A percentile compares a stretch with the other conserved stretches of the same genome.
Evolutionary conservation across 768 basidiomycete genomes (phyloP).

Genomic region (Termitomyces sp.): DNA sequence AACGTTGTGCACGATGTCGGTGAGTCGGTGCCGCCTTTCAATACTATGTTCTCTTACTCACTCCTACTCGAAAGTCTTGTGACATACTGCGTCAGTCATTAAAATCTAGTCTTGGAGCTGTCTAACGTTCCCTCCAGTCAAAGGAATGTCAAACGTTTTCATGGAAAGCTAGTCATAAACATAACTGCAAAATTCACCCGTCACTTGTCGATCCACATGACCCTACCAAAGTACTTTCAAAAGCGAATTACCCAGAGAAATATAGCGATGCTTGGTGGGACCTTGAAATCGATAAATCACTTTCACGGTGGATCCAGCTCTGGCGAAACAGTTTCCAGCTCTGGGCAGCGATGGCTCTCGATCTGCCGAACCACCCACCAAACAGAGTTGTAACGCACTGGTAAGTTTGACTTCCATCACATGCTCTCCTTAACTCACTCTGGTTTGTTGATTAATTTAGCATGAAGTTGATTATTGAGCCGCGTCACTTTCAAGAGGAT

Average conservation of each 20-base stretch:
- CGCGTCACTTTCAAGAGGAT: constrained; percentile 2
- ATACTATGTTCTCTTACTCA: not conserved
- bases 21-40: not conserved
- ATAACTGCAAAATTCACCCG: constrained; percentile 10
- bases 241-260: constrained; percentile 13
- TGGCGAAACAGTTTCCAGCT: constrained; percentile 12
- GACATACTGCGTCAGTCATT: constrained; percentile 8
- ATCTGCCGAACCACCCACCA: constrained; percentile 15
- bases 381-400: constrained; percentile 17
- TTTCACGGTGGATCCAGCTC: constrained; percentile 14
- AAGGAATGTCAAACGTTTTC: constrained; percentile 17
- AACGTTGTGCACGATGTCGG: constrained; percentile 16
- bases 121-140: constrained; percentile 1
- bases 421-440: not conserved
- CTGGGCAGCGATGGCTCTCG: constrained; percentile 11
- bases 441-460: not conserved
- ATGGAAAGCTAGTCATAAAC: constrained; percentile 19
- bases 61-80: constrained; percentile 3
- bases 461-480: constrained; percentile 10
- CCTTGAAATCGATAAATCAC: constrained; percentile 7
- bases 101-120: not conserved
- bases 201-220: constrained; percentile 8
- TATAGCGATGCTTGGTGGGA: constrained; percentile 13
- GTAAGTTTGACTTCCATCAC: not conserved
- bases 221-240: constrained; percentile 1